Evolutionary conservation across 164 flowering plant genomes (phyloP), one percentile per base, ranked within the genome.

Genomic region (Santalum album): DNA sequence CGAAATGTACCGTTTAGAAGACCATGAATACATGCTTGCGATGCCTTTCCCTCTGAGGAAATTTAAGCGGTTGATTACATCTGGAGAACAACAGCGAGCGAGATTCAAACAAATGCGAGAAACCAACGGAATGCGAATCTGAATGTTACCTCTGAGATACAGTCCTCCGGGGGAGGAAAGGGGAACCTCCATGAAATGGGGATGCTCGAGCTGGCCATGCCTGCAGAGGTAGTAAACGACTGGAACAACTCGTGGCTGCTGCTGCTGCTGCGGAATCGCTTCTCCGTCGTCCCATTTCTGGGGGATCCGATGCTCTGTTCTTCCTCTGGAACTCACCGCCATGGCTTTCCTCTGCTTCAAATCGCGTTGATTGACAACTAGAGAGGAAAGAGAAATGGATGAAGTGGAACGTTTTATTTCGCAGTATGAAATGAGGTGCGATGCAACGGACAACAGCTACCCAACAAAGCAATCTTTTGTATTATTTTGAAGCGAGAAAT

Each of bases 181-280:
- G 54, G 96, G 74, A 36, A 89, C 95, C 55, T 92, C 99, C 66
- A 89, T 81, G 80, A 87, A 90, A 72, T 89, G 99, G 16, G 99
- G 97, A 49, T 92, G 92, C 45, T 92, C 92, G 15, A 90, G 96
- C 59, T 82, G 90, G 23, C 99, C 96, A 48, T 87, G 84, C 23
- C 86, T 64, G 12, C 78, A 76, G 43, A 89, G 80, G 49, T 90
- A 89, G 69, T 92, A 92, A 47, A 92, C 84, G n/a, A 92, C 95
- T 4, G 84, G 67, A 12, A 89, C 86, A 69, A 63, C 75, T 25
- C 72, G 47, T 12, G 7, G n/a, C 47, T 43, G 47, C 47, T 17
- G 69, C 24, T 68, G 35, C 38, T 18, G 40, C 57, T 22, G 36
- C 24, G 75, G 74, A 49, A 70, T 70, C 20, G 57, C 52, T 12